Evolutionary conservation across 1,139 yeast species (phyloP), one percentile per base, ranked within the genome.

Genomic region (Taphrina deformans): DNA sequence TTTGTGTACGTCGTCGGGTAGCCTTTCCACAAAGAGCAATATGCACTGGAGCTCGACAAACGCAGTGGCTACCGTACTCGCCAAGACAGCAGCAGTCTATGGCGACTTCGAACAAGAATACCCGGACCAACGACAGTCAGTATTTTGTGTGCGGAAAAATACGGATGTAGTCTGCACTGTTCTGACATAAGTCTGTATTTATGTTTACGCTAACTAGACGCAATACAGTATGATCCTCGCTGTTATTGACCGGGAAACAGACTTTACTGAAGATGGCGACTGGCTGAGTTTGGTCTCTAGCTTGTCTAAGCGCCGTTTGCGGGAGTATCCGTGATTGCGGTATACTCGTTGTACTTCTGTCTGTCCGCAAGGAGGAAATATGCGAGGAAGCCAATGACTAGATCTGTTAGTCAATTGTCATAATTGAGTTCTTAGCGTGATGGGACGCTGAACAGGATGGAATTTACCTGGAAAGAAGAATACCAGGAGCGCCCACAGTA

Each of bases 331-430:
- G 55, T 33, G 40, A 59, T 59, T 14, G 63, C 56, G 24, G 50
- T 7, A 41, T 59, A 59, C 18, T 35, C 46, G 63, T 59, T 59
- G 63, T 59, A 59, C 63, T 41, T 59, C 29, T 40, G 46, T 18
- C 63, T 26, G 56, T 59, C 63, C 10, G 63, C 63, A 18, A 59
- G 24, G 41, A 59, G 41, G 55, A 59, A 59, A 50, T 59, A 59
- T 18, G 63, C 56, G 21, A 59, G 29, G 55, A 59, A 38, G 21
- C 55, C 56, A 40, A 51, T 18, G 31, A 51, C 41, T 48, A 35
- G 33, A 41, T 1, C 9, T 16, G 33, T 55, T 29, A 55, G 61
- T 31, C 21, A 6, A 24, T 9, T 2, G 2, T n/a, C n/a, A n/a
- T n/a, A n/a, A n/a, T n/a, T n/a, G n/a, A n/a, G n/a, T n/a, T n/a